A percentile compares a stretch with the other conserved stretches of the same genome.
These are phyloP conservation scores for Cyberlindnera maritima DNA, from an alignment of 805 yeast species.

Conservation along the genomic window DNA sequence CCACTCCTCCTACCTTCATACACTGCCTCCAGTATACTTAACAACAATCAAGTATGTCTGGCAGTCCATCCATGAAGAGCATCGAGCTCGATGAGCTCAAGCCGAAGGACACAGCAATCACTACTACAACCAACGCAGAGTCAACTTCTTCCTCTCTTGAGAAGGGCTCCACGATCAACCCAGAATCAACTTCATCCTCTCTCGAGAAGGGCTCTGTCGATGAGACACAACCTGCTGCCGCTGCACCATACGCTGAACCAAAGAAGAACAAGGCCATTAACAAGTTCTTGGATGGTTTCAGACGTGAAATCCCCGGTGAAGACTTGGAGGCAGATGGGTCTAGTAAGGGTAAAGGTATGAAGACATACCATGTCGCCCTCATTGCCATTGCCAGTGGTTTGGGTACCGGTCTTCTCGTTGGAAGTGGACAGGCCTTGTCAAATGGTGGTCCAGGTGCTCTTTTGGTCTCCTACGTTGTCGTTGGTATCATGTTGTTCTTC, in stretches of 20 bases:
- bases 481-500: slow-evolving; percentile 56
- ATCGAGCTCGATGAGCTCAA: background rate
- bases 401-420: slow-evolving; percentile 71
- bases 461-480: slow-evolving; percentile 54
- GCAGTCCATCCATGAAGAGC: background rate
- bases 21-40: too few species aligned
- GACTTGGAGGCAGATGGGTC: background rate
- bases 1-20: too few species aligned
- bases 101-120: background rate
- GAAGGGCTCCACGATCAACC: background rate
- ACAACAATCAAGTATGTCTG: too few species aligned
- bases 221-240: background rate
- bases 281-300: background rate
- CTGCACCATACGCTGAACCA: background rate
- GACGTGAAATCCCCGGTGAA: background rate
- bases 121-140: background rate
- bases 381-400: slow-evolving; percentile 78
- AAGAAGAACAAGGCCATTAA: background rate
- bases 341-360: background rate
- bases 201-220: background rate
- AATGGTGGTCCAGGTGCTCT: slow-evolving; percentile 47
- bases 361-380: slow-evolving; percentile 29
- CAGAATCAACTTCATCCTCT: too few species aligned
- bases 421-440: slow-evolving; percentile 47
- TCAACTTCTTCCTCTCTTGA: background rate